phyloP scores from a whole-genome alignment of 768 basidiomycete species.

The Porpolomopsis calyptriformis region DNA sequence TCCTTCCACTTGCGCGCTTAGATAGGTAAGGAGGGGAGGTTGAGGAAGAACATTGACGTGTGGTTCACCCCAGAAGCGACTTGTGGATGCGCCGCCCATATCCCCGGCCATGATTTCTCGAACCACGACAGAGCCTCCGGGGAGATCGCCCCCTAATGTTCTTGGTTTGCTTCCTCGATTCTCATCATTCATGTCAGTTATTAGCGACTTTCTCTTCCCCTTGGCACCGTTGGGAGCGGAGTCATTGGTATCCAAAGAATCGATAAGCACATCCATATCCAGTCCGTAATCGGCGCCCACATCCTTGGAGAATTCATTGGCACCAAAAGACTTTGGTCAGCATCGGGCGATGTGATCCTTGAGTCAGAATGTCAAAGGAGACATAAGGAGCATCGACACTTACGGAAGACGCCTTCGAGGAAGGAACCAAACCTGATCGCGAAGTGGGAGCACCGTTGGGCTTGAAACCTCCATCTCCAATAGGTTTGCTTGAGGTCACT shows the following conservation, averaged over 20 bases:
- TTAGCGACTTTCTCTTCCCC: slow-evolving; percentile 43
- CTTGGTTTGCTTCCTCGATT: slow-evolving; percentile 25
- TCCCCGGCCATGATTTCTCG: slow-evolving; percentile 39
- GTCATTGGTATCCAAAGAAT: slow-evolving; percentile 37
- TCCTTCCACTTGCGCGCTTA: slow-evolving; percentile 53
- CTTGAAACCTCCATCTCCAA: slow-evolving; percentile 2
- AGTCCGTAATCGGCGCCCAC: slow-evolving; percentile 19
- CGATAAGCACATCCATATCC: slow-evolving; percentile 42
- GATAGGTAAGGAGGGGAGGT: slow-evolving; percentile 49
- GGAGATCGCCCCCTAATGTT: slow-evolving; percentile 63
- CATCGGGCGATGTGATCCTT: background rate
- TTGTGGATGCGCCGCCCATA: slow-evolving; percentile 13
- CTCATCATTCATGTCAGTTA: slow-evolving; percentile 30
- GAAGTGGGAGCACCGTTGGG: slow-evolving; percentile 2
- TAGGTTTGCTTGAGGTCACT: slow-evolving; percentile 1
- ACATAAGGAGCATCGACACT: background rate
- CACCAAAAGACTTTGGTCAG: background rate
- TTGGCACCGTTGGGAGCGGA: slow-evolving; percentile 25
- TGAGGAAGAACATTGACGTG: slow-evolving; percentile 35
- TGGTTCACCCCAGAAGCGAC: slow-evolving; percentile 10
- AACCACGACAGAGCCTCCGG: slow-evolving; percentile 37
- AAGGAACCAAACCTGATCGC: background rate
- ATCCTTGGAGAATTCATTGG: background rate
- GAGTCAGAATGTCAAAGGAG: background rate
- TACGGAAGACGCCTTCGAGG: background rate